Conservation (phyloP, 2,329 filamentous ascomycete species). For the Phaeosphaeria sp. region DNA sequence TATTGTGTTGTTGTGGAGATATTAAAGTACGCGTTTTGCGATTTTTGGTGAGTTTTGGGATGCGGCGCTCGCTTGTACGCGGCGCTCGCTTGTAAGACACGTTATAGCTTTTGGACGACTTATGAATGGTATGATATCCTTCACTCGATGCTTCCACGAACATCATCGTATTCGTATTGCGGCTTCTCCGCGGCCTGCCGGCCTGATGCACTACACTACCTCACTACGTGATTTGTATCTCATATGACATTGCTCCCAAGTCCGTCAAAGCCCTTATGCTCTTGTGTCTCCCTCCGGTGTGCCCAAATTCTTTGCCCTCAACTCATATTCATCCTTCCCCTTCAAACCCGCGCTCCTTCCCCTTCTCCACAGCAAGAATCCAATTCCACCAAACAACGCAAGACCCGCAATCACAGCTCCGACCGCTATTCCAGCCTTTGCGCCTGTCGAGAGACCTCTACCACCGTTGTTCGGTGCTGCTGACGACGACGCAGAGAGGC, state of each 20-base stretch:
- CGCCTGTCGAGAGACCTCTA: conserved; percentile 45
- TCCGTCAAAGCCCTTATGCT: neutral
- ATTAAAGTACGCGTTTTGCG: too few species aligned
- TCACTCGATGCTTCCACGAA: neutral
- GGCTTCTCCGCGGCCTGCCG: neutral
- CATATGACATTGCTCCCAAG: neutral
- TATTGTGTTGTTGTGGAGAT: too few species aligned
- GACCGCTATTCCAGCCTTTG: conserved; percentile 54
- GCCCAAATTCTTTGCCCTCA: conserved; percentile 28
- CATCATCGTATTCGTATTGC: too few species aligned
- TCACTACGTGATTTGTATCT: neutral
- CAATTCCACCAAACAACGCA: conserved; percentile 25
- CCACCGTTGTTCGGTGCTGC: conserved; percentile 16
- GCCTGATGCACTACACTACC: neutral
- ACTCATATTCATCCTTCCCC: conserved; percentile 32
- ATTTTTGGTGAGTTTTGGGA: too few species aligned
- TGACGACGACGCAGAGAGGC: conserved; percentile 25
- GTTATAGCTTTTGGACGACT: neutral
- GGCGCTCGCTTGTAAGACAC: too few species aligned
- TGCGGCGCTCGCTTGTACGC: too few species aligned
- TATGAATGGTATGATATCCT: neutral
- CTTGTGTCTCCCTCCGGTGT: conserved; percentile 8
- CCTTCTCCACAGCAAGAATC: conserved; percentile 28
- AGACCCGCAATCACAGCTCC: conserved; percentile 37
- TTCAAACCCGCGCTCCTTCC: conserved; percentile 26